Conservation (phyloP, 1,284 basidiomycete genomes). For the Moesziomyces aphidis region DNA sequence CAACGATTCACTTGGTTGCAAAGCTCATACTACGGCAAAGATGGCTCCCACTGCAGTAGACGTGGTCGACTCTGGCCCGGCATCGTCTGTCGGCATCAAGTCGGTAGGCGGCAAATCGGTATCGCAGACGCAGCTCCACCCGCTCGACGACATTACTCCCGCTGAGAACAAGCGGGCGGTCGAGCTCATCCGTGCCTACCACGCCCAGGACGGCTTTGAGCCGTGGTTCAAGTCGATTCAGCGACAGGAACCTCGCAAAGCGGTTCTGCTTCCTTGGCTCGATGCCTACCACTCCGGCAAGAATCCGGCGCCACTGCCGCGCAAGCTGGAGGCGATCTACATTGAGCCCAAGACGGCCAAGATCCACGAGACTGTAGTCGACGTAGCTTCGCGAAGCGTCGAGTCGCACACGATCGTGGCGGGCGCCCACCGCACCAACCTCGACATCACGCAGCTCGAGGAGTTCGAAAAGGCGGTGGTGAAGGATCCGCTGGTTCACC, state of each 20-base stretch:
- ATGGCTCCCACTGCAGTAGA: constrained; percentile 29
- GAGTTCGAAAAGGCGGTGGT: constrained; percentile 21
- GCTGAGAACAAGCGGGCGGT: constrained; percentile 30
- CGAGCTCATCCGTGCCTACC: constrained; percentile 15
- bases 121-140: constrained; percentile 13
- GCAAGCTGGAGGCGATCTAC: constrained; percentile 31
- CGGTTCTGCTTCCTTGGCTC: constrained; percentile 31
- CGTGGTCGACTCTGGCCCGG: constrained; percentile 1
- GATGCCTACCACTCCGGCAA: constrained; percentile 30
- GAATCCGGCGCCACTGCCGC: constrained; percentile 13
- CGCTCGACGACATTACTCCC: constrained; percentile 32
- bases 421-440: constrained; percentile 24
- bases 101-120: background rate
- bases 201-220: constrained; percentile 18
- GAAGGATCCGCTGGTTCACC: constrained; percentile 23
- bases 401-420: constrained; percentile 22
- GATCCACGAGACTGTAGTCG: constrained; percentile 26
- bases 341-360: constrained; percentile 27
- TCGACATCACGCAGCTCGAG: constrained; percentile 40
- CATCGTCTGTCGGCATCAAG: background rate
- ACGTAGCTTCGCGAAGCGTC: constrained; percentile 17
- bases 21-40: background rate
- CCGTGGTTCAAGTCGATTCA: constrained; percentile 47
- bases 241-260: constrained; percentile 39
- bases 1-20: background rate